A percentile compares a stretch with the other conserved stretches of the same genome.
Evolutionary conservation across 2,329 filamentous ascomycete genomes (phyloP).

Genomic region (Raffaelea ambrosiae): DNA sequence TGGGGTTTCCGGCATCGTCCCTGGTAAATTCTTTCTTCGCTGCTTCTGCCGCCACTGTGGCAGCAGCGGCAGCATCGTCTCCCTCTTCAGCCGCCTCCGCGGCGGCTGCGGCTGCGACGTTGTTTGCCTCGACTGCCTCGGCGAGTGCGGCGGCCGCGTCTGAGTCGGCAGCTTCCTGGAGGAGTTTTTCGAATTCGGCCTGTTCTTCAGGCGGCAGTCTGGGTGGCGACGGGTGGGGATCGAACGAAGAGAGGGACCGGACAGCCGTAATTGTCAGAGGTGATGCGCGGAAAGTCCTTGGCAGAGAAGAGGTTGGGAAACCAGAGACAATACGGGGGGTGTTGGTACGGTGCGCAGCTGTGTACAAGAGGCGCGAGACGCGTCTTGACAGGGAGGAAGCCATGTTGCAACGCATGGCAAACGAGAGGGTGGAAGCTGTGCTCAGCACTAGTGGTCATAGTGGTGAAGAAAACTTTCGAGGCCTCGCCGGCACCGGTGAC

Average conservation of each 20-base stretch:
- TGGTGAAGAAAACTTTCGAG: too few relatives aligned
- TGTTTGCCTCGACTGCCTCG: too few relatives aligned
- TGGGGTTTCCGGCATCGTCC: slow-evolving; percentile 7
- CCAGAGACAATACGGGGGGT: too few relatives aligned
- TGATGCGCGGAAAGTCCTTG: not conserved
- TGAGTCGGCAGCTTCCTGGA: slow-evolving; percentile 49
- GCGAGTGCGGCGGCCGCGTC: slow-evolving; percentile 5
- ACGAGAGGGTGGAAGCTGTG: too few relatives aligned
- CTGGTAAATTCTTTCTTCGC: not conserved
- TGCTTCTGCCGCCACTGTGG: not conserved
- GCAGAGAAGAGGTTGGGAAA: not conserved
- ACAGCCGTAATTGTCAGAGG: not conserved
- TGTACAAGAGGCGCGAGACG: not conserved
- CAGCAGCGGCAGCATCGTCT: not conserved
- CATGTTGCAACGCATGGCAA: too few relatives aligned
- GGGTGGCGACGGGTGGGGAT: slow-evolving; percentile 61
- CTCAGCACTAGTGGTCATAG: too few relatives aligned
- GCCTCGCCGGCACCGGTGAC: too few relatives aligned
- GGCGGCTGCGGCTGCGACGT: slow-evolving; percentile 33
- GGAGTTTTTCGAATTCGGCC: slow-evolving; percentile 81
- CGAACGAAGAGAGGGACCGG: slow-evolving; percentile 29
- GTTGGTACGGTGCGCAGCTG: not conserved
- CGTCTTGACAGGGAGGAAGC: too few relatives aligned
- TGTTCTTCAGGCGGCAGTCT: slow-evolving; percentile 83
- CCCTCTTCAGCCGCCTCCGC: not conserved